Conservation (phyloP, 192 early-diverging fungal species). For the Mortierella alpina region DNA sequence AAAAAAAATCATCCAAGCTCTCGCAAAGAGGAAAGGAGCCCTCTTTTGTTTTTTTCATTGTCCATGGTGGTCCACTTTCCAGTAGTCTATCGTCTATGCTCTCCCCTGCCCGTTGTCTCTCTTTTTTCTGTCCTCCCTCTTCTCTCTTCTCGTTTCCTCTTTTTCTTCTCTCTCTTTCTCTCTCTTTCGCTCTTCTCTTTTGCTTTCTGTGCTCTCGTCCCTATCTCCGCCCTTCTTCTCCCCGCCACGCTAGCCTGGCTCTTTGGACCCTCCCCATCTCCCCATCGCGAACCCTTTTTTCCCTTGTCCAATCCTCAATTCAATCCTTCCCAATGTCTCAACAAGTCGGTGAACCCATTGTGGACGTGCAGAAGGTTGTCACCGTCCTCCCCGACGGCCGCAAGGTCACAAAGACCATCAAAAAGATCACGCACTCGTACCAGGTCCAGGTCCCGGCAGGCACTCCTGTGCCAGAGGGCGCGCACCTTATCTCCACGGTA, state of each 20-base stretch:
- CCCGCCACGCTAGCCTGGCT: neutral
- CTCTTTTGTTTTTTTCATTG: too few species aligned
- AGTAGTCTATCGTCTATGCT: neutral
- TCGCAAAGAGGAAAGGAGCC: too few species aligned
- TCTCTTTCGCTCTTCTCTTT: conserved; percentile 1
- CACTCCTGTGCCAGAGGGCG: conserved; percentile 38
- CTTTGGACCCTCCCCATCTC: neutral
- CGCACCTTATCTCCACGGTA: conserved; percentile 26
- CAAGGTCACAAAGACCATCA: conserved; percentile 51
- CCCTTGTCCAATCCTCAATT: neutral
- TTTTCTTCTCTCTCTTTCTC: conserved; percentile 2
- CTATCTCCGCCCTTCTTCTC: neutral
- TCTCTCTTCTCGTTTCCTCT: conserved; percentile 11
- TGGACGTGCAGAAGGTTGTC: conserved; percentile 33
- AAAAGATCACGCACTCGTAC: conserved; percentile 40
- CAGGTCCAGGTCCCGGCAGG: conserved; percentile 52
- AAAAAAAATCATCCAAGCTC: too few species aligned
- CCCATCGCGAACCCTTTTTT: neutral
- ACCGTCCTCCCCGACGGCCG: conserved; percentile 45
- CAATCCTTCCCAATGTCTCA: conserved; percentile 12
- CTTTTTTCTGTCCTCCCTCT: neutral
- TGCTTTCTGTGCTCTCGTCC: neutral
- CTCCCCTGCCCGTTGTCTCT: neutral
- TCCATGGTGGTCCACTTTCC: too few species aligned
- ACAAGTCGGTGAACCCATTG: conserved; percentile 40